Evolutionary conservation across 2,329 filamentous ascomycete genomes (phyloP).

Genomic region (Neocatenulostroma microsporum): DNA sequence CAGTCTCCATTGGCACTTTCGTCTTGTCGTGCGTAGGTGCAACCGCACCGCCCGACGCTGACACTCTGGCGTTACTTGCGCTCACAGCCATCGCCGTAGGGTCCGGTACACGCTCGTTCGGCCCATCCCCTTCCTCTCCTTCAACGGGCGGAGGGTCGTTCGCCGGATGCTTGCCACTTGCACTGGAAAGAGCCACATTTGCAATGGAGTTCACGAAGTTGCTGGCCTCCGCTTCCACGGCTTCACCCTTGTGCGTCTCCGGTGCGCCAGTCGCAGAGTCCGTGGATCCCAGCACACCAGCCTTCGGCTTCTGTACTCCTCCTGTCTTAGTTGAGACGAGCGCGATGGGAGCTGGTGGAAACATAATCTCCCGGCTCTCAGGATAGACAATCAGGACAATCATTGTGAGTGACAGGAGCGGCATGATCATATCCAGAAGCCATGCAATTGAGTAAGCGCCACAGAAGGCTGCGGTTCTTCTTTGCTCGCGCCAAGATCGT

Average conservation of each 20-base stretch:
- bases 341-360: constrained; percentile 69
- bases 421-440: constrained; percentile 62
- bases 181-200: constrained; percentile 64
- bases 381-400: constrained; percentile 62
- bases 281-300: constrained; percentile 66
- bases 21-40: constrained; percentile 60
- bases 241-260: constrained; percentile 75
- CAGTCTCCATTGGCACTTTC: constrained; percentile 66
- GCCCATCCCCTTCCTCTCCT: constrained; percentile 30
- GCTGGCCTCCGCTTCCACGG: constrained; percentile 72
- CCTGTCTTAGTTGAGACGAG: constrained; percentile 63
- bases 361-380: constrained; percentile 54
- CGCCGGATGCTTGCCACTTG: constrained; percentile 68
- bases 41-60: constrained; percentile 45
- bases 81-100: constrained; percentile 49
- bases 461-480: constrained; percentile 60
- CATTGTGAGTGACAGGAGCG: constrained; percentile 50
- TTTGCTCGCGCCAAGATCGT: constrained; percentile 68
- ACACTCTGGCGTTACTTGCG: constrained; percentile 48
- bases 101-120: constrained; percentile 53
- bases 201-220: constrained; percentile 71
- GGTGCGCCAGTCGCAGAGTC: constrained; percentile 74
- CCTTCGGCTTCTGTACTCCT: constrained; percentile 66
- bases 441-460: constrained; percentile 58
- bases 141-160: constrained; percentile 50